Evolutionary conservation across 352 stramenopile genomes (phyloP).

Genomic region (Globisporangium echinulatum): DNA sequence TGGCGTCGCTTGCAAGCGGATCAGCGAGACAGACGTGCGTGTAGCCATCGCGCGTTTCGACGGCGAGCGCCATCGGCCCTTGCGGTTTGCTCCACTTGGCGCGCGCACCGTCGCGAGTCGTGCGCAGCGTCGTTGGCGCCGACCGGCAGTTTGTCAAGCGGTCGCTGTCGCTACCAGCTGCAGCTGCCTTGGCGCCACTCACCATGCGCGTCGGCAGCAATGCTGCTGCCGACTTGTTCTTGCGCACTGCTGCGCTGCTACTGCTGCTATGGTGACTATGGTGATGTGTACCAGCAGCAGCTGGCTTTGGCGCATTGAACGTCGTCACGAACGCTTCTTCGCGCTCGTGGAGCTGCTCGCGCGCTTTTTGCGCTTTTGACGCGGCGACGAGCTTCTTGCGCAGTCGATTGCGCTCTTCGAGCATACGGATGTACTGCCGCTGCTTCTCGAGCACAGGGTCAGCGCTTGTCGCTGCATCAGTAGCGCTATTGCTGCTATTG

Average conservation of each 20-base stretch:
- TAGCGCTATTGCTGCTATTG: not conserved
- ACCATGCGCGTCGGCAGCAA: slow-evolving; percentile 31
- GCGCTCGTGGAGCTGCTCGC: slow-evolving; percentile 43
- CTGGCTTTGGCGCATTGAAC: slow-evolving; percentile 52
- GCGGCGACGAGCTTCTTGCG: slow-evolving; percentile 68
- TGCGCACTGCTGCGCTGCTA: slow-evolving; percentile 16
- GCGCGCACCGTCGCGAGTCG: slow-evolving; percentile 14
- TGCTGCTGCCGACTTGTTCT: slow-evolving; percentile 36
- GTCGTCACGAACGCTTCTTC: slow-evolving; percentile 76
- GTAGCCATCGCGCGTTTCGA: slow-evolving; percentile 29
- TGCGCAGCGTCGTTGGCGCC: slow-evolving; percentile 31
- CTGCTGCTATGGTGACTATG: not conserved
- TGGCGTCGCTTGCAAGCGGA: not conserved
- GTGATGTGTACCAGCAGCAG: not conserved
- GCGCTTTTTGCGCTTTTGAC: slow-evolving; percentile 45
- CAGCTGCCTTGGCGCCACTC: not conserved
- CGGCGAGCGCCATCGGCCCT: slow-evolving; percentile 30
- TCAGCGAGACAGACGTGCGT: slow-evolving; percentile 25
- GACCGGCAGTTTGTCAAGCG: slow-evolving; percentile 26
- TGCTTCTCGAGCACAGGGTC: slow-evolving; percentile 73
- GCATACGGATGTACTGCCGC: slow-evolving; percentile 76
- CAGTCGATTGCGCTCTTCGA: slow-evolving; percentile 78
- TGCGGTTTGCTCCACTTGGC: slow-evolving; percentile 58
- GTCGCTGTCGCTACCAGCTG: slow-evolving; percentile 3
- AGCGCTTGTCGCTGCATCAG: not conserved